Base-by-base conservation (phyloP, 2,329 filamentous ascomycete species). In the Pseudogymnoascus sp. region DNA sequence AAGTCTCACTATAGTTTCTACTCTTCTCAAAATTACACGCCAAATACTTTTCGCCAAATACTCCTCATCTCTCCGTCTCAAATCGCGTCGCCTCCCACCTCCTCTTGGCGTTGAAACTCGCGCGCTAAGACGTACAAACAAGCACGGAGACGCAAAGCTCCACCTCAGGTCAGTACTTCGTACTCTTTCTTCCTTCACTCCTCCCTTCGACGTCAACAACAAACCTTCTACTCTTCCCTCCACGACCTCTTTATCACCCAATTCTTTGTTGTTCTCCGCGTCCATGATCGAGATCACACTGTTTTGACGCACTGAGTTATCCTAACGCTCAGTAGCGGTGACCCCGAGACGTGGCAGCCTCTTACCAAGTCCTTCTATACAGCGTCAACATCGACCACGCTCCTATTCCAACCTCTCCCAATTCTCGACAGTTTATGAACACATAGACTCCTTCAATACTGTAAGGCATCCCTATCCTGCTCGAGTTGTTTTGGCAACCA, bases 131-230 rank as follows among this genome's bases (percentile, higher is more conserved):
- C 48, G 5, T 59, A 31, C 58, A 59, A 59, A 59, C 58, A 59
- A 59, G 58, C 58, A 59, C 35, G 35, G 58, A 59, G 35, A 59
- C 35, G 58, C 58, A 59, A 38, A 59, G 38, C 58, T 59, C 58
- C 33, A 59, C 48, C 58, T 59, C 58, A 39, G 35, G 58, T 59
- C 33, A 39, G 58, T 41, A 59, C 58, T 38, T 55, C 29, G 15
- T 55, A 35, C n/a, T 55, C 48, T 55, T 55, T 55, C 68, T 66
- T 67, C 68, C 67, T 66, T 66, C 67, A 62, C 67, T 67, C 66
- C 64, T 63, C 65, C 63, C 65, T 65, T 68, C 67, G 69, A 67
- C 67, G 67, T 65, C 69, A 66, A 72, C 73, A 71, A 72, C 70
- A 71, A 68, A 68, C 59, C 64, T 67, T 63, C 65, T 72, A 71